Evolutionary conservation across 441 rosid species (phyloP).

Genomic region (Pelargonium fulgidum): DNA sequence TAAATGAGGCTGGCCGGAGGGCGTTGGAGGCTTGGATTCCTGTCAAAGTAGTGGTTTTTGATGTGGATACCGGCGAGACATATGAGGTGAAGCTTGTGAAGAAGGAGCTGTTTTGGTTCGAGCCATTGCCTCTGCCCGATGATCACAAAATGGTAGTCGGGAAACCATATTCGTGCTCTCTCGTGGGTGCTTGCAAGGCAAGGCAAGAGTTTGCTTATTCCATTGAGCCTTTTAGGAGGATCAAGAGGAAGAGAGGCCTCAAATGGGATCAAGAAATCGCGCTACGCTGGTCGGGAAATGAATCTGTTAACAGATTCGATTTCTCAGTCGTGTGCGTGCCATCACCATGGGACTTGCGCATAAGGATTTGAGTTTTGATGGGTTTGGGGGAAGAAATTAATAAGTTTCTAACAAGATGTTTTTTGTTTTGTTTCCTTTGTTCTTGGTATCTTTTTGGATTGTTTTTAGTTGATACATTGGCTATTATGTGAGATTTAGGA

Average conservation of each 20-base stretch:
- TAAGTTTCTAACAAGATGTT: background rate
- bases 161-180: background rate
- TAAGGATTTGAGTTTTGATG: constrained; percentile 3
- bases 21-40: constrained; percentile 18
- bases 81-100: constrained; percentile 23
- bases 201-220: constrained; percentile 23
- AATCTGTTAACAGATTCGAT: constrained; percentile 8
- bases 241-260: constrained; percentile 24
- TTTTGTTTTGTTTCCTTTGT: too few relatives aligned
- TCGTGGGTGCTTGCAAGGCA: background rate
- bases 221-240: constrained; percentile 27
- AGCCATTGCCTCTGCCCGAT: constrained; percentile 25
- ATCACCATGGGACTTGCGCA: constrained; percentile 7
- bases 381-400: background rate
- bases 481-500: too few relatives aligned
- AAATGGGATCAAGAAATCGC: constrained; percentile 24
- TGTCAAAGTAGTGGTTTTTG: constrained; percentile 18
- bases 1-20: constrained; percentile 16
- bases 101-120: constrained; percentile 33
- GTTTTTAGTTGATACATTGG: too few relatives aligned
- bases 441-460: too few relatives aligned
- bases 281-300: constrained; percentile 21
- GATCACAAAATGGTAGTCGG: constrained; percentile 11
- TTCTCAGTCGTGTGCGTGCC: constrained; percentile 20
- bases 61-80: constrained; percentile 23